Percentiles rank a stretch among this genome's conserved stretches.
Conservation (phyloP, 2,329 filamentous ascomycete genomes). For the Endocalyx cinctus region DNA sequence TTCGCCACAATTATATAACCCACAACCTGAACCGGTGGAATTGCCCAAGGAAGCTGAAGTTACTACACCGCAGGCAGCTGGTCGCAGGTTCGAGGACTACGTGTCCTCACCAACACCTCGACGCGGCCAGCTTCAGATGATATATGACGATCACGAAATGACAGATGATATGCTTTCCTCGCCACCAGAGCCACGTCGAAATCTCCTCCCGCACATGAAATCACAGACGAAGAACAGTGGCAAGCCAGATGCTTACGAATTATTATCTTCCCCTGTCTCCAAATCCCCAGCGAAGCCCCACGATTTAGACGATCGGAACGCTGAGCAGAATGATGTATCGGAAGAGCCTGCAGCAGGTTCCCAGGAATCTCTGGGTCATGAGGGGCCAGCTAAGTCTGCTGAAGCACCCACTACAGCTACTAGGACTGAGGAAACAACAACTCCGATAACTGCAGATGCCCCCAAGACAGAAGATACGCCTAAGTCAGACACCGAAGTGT, state of each 20-base stretch:
- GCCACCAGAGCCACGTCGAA: slow-evolving; percentile 50
- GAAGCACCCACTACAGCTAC: too few relatives aligned
- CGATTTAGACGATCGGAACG: slow-evolving; percentile 1
- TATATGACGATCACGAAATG: slow-evolving; percentile 41
- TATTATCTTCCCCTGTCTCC: slow-evolving; percentile 51
- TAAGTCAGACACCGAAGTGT: slow-evolving; percentile 41
- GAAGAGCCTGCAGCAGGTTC: too few relatives aligned
- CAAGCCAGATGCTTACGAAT: slow-evolving; percentile 45
- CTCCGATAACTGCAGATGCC: slow-evolving; percentile 11
- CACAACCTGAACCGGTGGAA: slow-evolving; percentile 3
- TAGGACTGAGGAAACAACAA: slow-evolving; percentile 9
- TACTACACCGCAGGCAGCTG: slow-evolving; percentile 43
- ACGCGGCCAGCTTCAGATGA: slow-evolving; percentile 46
- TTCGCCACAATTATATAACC: slow-evolving; percentile 3
- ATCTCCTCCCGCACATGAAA: slow-evolving; percentile 48
- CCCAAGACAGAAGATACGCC: slow-evolving; percentile 30
- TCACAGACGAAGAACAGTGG: slow-evolving; percentile 40
- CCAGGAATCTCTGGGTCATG: too few relatives aligned
- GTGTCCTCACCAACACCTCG: slow-evolving; percentile 57
- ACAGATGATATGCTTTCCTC: slow-evolving; percentile 53
- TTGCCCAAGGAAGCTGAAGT: slow-evolving; percentile 19
- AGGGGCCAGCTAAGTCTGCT: neutral
- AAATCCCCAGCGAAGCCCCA: slow-evolving; percentile 39
- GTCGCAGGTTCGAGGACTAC: slow-evolving; percentile 43
- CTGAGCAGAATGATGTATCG: too few relatives aligned